Evolutionary conservation across 1,284 basidiomycete species (phyloP).

Genomic region (Leccinum cinnamomeum): DNA sequence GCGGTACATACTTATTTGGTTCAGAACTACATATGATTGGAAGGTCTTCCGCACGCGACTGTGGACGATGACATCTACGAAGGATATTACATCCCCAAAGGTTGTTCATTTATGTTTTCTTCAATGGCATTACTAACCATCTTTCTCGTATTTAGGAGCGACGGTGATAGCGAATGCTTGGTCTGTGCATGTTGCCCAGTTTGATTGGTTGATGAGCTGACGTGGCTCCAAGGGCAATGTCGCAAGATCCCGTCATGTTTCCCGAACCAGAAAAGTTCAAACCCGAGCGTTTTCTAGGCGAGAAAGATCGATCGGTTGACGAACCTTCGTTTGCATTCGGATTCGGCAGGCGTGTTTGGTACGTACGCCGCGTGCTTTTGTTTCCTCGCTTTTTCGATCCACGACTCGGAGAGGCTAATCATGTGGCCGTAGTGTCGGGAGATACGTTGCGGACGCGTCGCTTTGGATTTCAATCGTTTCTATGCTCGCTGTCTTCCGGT

Average conservation of each 20-base stretch:
- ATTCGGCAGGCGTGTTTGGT: slow-evolving; percentile 48
- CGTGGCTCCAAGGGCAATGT: slow-evolving; percentile 39
- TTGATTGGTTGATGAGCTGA: neutral
- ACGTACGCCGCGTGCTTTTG: neutral
- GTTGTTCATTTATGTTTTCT: slow-evolving; percentile 3
- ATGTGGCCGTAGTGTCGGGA: slow-evolving; percentile 28
- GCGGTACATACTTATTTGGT: neutral
- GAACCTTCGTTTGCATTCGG: slow-evolving; percentile 43
- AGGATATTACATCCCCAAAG: slow-evolving; percentile 45
- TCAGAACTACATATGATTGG: neutral
- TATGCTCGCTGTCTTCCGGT: neutral
- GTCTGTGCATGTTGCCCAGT: slow-evolving; percentile 9
- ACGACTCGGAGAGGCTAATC: neutral
- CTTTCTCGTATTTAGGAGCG: slow-evolving; percentile 16
- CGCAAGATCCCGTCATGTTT: slow-evolving; percentile 42
- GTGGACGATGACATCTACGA: slow-evolving; percentile 43
- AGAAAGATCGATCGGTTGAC: slow-evolving; percentile 34
- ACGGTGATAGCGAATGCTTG: slow-evolving; percentile 27
- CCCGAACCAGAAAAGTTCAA: slow-evolving; percentile 44
- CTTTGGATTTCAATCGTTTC: neutral
- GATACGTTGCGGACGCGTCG: slow-evolving; percentile 15
- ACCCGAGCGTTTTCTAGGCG: slow-evolving; percentile 41
- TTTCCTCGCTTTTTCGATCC: neutral
- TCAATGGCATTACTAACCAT: neutral
- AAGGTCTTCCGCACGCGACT: slow-evolving; percentile 44